Conservation (phyloP, 1,284 basidiomycete genomes). For the Trichosporon sp. region DNA sequence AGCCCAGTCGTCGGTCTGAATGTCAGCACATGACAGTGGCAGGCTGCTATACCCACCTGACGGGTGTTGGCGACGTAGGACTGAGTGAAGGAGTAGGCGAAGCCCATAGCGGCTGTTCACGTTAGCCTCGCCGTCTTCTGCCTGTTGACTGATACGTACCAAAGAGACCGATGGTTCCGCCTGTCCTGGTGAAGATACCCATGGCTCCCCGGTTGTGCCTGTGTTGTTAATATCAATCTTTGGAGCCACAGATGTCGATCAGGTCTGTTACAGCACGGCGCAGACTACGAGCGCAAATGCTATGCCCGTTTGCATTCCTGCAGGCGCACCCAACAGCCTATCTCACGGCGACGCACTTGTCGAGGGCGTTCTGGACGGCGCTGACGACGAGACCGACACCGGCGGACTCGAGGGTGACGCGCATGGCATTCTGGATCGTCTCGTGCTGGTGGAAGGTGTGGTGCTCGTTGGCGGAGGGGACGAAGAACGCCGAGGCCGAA, state of each 20-base stretch:
- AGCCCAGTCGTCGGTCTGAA: conserved; percentile 64
- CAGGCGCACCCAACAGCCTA: neutral
- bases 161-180: conserved; percentile 75
- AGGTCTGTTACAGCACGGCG: neutral
- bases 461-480: conserved; percentile 34
- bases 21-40: neutral
- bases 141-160: conserved; percentile 53
- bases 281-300: neutral
- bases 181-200: conserved; percentile 72
- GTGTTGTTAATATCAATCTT: conserved; percentile 2
- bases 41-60: conserved; percentile 43
- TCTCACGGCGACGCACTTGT: conserved; percentile 45
- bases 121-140: neutral
- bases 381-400: conserved; percentile 72
- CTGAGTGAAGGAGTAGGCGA: conserved; percentile 77
- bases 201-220: conserved; percentile 76
- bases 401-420: conserved; percentile 62
- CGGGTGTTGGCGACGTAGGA: conserved; percentile 73
- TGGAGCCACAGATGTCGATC: neutral
- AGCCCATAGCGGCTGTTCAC: conserved; percentile 76
- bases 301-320: neutral
- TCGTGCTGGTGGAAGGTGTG: conserved; percentile 38
- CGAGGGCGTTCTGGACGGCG: conserved; percentile 76
- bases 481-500: conserved; percentile 29
- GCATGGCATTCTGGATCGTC: conserved; percentile 51